A percentile compares a stretch with the other conserved stretches of the same genome.
Evolutionary conservation across 768 basidiomycete species (phyloP).

Genomic region (Amanita subjunquillea): DNA sequence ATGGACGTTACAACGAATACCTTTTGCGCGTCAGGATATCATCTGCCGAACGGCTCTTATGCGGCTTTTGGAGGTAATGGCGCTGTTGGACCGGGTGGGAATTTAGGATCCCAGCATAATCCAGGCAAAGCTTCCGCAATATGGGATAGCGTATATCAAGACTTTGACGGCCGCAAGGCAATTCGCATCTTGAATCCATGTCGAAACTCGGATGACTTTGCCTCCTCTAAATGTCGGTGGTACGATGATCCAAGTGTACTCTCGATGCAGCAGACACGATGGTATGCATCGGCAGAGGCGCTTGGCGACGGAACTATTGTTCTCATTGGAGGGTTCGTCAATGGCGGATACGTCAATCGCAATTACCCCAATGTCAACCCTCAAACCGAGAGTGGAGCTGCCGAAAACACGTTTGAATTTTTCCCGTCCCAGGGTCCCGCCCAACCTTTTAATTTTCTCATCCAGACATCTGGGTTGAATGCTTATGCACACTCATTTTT

Average conservation of each 20-base stretch:
- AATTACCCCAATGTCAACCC: constrained; percentile 66
- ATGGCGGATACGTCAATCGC: constrained; percentile 72
- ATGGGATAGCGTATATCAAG: constrained; percentile 61
- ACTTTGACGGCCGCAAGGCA: constrained; percentile 74
- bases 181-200: constrained; percentile 84
- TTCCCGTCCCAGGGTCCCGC: constrained; percentile 53
- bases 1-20: constrained; percentile 70
- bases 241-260: constrained; percentile 56
- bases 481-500: constrained; percentile 68
- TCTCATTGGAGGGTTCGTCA: constrained; percentile 73
- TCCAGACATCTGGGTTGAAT: constrained; percentile 66
- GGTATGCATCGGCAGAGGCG: constrained; percentile 73
- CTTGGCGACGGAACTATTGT: constrained; percentile 69
- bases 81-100: constrained; percentile 59
- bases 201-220: constrained; percentile 33
- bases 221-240: constrained; percentile 51
- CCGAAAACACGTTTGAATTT: constrained; percentile 79
- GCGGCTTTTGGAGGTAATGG: constrained; percentile 71
- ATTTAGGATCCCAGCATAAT: constrained; percentile 39
- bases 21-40: constrained; percentile 79
- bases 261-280: constrained; percentile 57
- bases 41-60: constrained; percentile 71
- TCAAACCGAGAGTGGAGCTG: constrained; percentile 48
- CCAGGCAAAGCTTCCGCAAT: constrained; percentile 32
- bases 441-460: constrained; percentile 55